Percentiles rank a stretch among this genome's conserved stretches.
These are phyloP conservation scores for Penicillium argentinense DNA, from an alignment of 495 filamentous ascomycete genomes.

Conservation along the genomic window DNA sequence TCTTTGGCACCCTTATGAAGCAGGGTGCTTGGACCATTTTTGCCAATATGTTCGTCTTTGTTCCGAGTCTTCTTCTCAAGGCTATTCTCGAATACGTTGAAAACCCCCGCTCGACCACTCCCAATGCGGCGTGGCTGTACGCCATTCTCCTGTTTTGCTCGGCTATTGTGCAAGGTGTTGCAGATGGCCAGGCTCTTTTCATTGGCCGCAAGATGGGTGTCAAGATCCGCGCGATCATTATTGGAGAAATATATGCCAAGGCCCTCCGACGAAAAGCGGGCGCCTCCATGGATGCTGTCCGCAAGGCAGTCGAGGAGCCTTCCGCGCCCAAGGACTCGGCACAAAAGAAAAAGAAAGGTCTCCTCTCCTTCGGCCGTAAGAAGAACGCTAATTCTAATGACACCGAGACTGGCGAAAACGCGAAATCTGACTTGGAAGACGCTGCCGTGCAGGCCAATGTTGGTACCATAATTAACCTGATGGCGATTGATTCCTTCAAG, in stretches of 20 bases:
- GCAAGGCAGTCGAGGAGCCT: constrained; percentile 41
- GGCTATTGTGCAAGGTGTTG: constrained; percentile 72
- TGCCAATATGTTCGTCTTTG: constrained; percentile 79
- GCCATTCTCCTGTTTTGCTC: constrained; percentile 86
- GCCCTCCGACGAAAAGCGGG: constrained; percentile 89
- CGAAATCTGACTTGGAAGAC: constrained; percentile 39
- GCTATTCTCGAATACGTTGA: constrained; percentile 93
- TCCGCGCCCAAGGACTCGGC: constrained; percentile 13
- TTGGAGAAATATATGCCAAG: constrained; percentile 98
- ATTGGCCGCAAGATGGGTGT: constrained; percentile 94
- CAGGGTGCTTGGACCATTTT: constrained; percentile 81
- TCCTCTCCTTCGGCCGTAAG: constrained; percentile 58
- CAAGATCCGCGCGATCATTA: constrained; percentile 86
- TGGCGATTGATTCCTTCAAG: constrained; percentile 99
- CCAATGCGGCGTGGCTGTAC: constrained; percentile 94
- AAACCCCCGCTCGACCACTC: constrained; percentile 70
- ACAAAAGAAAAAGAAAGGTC: constrained; percentile 45
- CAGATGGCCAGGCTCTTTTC: constrained; percentile 86
- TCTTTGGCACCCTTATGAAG: constrained; percentile 69
- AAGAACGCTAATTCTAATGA: constrained; percentile 40
- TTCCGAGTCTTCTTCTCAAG: constrained; percentile 85
- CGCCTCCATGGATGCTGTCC: constrained; percentile 59
- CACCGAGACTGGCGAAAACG: constrained; percentile 32
- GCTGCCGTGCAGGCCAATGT: constrained; percentile 77
- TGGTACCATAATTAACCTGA: constrained; percentile 97